phyloP scores from a whole-genome alignment of 495 filamentous ascomycete species.

The Penicillium ucsense region DNA sequence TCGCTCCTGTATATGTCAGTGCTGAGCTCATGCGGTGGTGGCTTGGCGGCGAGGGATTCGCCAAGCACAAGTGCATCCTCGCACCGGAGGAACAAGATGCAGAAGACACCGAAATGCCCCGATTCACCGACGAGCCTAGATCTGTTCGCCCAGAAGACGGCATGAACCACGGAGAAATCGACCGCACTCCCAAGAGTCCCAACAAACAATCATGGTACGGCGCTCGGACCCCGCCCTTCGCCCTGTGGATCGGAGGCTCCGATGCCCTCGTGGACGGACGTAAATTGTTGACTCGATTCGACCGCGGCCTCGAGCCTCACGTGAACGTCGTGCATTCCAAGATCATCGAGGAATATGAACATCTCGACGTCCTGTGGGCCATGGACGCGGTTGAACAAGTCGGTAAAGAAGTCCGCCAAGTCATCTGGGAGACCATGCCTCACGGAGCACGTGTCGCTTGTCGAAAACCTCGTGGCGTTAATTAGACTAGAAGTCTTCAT shows the following conservation, averaged over 20 bases:
- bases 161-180: too few relatives aligned
- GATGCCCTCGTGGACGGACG: conserved; percentile 80
- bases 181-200: conserved; percentile 4
- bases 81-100: conserved; percentile 59
- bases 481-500: not conserved
- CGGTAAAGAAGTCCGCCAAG: conserved; percentile 68
- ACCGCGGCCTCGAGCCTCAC: conserved; percentile 70
- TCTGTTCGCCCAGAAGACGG: too few relatives aligned
- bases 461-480: conserved; percentile 47
- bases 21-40: conserved; percentile 94
- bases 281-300: conserved; percentile 62
- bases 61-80: conserved; percentile 83
- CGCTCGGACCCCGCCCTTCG: conserved; percentile 68
- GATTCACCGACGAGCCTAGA: too few relatives aligned
- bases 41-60: conserved; percentile 86
- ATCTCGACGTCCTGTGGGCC: conserved; percentile 94
- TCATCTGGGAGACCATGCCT: conserved; percentile 67
- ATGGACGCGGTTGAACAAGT: conserved; percentile 83
- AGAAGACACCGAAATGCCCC: too few relatives aligned
- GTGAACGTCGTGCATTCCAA: conserved; percentile 72
- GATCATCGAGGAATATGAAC: conserved; percentile 84
- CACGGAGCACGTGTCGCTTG: conserved; percentile 46
- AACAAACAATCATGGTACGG: conserved; percentile 71
- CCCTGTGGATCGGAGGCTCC: conserved; percentile 76
- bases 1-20: conserved; percentile 81